Base-by-base conservation (phyloP, 768 basidiomycete genomes). In the Trametes sanguinea region DNA sequence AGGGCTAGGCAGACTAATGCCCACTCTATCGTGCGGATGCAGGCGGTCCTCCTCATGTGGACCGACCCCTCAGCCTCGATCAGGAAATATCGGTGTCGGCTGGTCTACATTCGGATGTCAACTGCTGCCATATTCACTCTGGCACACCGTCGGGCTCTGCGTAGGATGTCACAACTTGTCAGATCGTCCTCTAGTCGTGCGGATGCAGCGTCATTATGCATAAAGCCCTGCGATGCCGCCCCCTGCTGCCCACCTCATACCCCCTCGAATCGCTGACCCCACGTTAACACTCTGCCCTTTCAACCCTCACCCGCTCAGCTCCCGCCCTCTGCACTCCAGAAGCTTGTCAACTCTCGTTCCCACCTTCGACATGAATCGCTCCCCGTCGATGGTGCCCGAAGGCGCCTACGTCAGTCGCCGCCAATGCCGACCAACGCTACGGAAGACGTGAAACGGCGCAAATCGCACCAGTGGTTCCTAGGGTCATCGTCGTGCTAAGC, bases 391-490 rank as follows among this genome's bases (percentile, higher is more conserved):
- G 13, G 9, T 17, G 22, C 11, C 32, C 33, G 22, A 22, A 22
- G 3, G 3, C 14, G 37, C 51, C 17, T 33, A 27, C 27, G 22
- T 37, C 39, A n/a, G 8, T 40, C 39, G 9, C 40, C 51, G 32
- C 33, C 50, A 16, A 3, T 35, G 14, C 32, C 16, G 6, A 16
- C 50, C 1, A 17, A 11, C 32, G 50, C 17, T 32, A 16, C 50
- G 2, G 50, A 35, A 14, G 35, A 6, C 4, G 13, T 17, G 10
- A 53, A 53, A 37, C 51, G 51, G 51, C 51, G 51, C 51, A 53
- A 53, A 22, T 53, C 51, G n/a, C 39, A 53, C 29, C 51, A 53
- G 39, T 53, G 51, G 51, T 37, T 39, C 13, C 4, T 53, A n/a
- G 9, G 51, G 51, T 3, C 13, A 16, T 53, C 37, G 51, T 22